phyloP scores from a whole-genome alignment of 306 rosid genomes.

The Prosopis cineraria region DNA sequence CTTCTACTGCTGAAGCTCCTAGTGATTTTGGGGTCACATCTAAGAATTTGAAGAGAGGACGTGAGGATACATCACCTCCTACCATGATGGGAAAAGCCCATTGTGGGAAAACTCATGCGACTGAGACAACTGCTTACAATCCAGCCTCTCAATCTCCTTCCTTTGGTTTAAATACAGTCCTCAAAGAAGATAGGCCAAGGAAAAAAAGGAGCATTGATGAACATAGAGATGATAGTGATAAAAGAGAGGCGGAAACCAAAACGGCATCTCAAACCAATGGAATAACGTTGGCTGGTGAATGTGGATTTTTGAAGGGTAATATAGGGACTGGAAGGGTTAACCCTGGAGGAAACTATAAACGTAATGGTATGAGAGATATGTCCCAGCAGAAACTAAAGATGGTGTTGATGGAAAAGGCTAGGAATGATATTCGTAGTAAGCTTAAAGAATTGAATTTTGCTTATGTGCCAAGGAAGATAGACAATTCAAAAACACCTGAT shows the following conservation, averaged over 20 bases:
- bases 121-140: slow-evolving; percentile 42
- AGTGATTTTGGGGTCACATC: slow-evolving; percentile 38
- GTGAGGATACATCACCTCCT: slow-evolving; percentile 36
- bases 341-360: slow-evolving; percentile 39
- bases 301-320: slow-evolving; percentile 45
- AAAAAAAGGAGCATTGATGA: slow-evolving; percentile 42
- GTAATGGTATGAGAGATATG: slow-evolving; percentile 42
- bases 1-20: slow-evolving; percentile 47
- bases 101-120: slow-evolving; percentile 33
- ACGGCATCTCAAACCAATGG: slow-evolving; percentile 40
- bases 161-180: slow-evolving; percentile 38
- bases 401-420: slow-evolving; percentile 58
- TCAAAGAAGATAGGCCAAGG: slow-evolving; percentile 46
- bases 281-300: slow-evolving; percentile 32
- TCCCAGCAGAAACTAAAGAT: slow-evolving; percentile 47
- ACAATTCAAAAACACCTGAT: slow-evolving; percentile 29
- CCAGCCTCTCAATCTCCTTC: slow-evolving; percentile 34
- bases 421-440: slow-evolving; percentile 54
- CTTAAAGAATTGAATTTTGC: slow-evolving; percentile 51
- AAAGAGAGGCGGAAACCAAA: slow-evolving; percentile 27
- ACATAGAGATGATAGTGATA: slow-evolving; percentile 28
- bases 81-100: slow-evolving; percentile 36
- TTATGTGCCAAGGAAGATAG: slow-evolving; percentile 34
- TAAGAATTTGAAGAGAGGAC: slow-evolving; percentile 48
- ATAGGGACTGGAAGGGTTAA: slow-evolving; percentile 45